Conservation (phyloP, 495 filamentous ascomycete species). For the Clavariopsis aquatica region DNA sequence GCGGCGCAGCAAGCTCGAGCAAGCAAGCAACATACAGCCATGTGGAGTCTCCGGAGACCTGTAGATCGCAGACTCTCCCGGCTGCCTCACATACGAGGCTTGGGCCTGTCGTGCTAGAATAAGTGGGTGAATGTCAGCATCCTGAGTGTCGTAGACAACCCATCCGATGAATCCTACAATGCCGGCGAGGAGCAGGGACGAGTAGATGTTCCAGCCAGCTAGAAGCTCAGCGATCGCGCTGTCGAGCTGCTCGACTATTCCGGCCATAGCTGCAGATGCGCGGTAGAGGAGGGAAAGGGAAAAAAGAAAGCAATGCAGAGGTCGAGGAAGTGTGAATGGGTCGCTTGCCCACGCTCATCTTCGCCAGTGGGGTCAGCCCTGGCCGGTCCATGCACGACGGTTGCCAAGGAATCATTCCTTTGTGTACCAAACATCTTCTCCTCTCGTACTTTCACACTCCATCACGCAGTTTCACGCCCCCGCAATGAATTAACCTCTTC, state of each 20-base stretch:
- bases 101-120: slow-evolving; percentile 82
- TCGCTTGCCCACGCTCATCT: background rate
- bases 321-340: background rate
- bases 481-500: background rate
- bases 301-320: slow-evolving; percentile 10
- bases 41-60: slow-evolving; percentile 79
- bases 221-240: slow-evolving; percentile 65
- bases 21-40: slow-evolving; percentile 50
- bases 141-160: slow-evolving; percentile 59
- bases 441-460: background rate
- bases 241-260: slow-evolving; percentile 58
- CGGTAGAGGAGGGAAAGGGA: no score
- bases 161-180: slow-evolving; percentile 66
- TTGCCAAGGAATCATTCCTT: background rate
- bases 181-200: slow-evolving; percentile 60
- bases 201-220: slow-evolving; percentile 77
- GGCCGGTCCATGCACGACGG: background rate
- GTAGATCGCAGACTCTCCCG: slow-evolving; percentile 80
- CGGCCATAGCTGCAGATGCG: slow-evolving; percentile 30
- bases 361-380: background rate
- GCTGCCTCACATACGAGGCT: slow-evolving; percentile 73
- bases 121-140: slow-evolving; percentile 89
- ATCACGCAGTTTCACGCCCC: background rate
- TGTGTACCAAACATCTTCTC: background rate
- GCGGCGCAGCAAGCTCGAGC: background rate